Percentiles rank a stretch among this genome's conserved stretches.
These are phyloP conservation scores for Boletellus emodensis DNA, from an alignment of 768 basidiomycete genomes.

Conservation along the genomic window DNA sequence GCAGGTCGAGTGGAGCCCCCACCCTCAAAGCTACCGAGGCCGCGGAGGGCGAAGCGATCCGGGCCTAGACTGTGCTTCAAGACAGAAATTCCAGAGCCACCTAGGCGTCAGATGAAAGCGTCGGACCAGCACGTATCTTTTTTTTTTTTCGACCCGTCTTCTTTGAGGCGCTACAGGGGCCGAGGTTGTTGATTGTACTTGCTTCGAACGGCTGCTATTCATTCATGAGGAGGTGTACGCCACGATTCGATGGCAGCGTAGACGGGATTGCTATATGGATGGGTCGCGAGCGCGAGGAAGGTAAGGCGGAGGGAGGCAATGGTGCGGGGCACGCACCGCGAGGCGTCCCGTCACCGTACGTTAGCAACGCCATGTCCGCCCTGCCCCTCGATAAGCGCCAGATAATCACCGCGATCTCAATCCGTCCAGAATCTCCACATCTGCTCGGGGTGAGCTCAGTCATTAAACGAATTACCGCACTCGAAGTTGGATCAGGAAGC, in stretches of 20 bases:
- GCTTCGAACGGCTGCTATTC: slow-evolving; percentile 7
- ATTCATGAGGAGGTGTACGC: not conserved
- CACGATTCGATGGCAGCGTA: slow-evolving; percentile 11
- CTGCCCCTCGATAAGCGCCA: not conserved
- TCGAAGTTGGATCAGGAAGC: not conserved
- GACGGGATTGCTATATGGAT: slow-evolving; percentile 1
- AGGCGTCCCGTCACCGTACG: not conserved
- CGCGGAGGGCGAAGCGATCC: slow-evolving; percentile 10
- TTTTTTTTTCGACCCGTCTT: not conserved
- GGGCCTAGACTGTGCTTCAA: slow-evolving; percentile 3
- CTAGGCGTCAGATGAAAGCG: slow-evolving; percentile 11
- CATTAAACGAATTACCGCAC: not conserved
- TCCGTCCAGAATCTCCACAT: slow-evolving; percentile 11
- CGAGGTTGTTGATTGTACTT: not conserved
- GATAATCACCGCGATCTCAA: slow-evolving; percentile 28
- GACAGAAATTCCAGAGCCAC: slow-evolving; percentile 9
- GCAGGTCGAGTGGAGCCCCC: not conserved
- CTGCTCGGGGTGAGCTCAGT: not conserved
- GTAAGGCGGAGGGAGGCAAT: slow-evolving; percentile 9
- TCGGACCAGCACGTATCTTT: slow-evolving; percentile 7
- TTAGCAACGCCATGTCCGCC: too few relatives aligned
- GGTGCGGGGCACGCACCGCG: slow-evolving; percentile 2
- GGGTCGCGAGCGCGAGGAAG: slow-evolving; percentile 9
- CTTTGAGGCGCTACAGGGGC: slow-evolving; percentile 3
- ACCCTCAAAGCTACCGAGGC: slow-evolving; percentile 4